Evolutionary conservation across 2,329 filamentous ascomycete species (phyloP), one percentile per base, ranked within the genome.

Genomic region (Hyphodiscus sp.): DNA sequence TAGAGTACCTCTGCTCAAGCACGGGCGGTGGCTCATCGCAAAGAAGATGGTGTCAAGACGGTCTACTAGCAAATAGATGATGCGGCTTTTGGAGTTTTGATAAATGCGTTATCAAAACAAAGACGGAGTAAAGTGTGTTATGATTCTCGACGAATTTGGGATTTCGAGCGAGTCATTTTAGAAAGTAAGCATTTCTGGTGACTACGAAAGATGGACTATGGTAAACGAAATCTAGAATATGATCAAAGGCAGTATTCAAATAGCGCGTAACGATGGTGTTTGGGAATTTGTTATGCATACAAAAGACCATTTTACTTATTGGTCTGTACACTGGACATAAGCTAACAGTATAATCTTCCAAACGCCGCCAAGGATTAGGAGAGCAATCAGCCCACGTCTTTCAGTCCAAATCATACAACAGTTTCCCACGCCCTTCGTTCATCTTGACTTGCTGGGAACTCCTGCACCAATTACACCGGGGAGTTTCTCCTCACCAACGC

Each of bases 391-490:
- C 48, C 30, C 30, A 44, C 45, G 49, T 41, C 52, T 48, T 52
- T 26, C 50, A 50, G 48, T 44, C 51, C 53, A 57, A 58, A 62
- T 64, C 57, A 46, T 64, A 64, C 61, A 65, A 51, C 41, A 55
- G 30, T 8, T 45, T 41, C 18, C 38, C 41, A n/a, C 41, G 26
- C 19, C 20, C 23, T 11, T 45, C 30, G 11, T 46, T 43, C 63
- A 68, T 58, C 66, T 65, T 23, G 60, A 43, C 71, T 85, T 90
- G 33, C 83, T 81, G 60, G 86, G 88, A 41, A 99, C 92, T 59
- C 94, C 94, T 47, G 94, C 94, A n/a, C 91, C 90, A 70, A 99
- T 91, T 9, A 99, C 92, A 63, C 91, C 91, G 0, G 94, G 94
- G 59, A 97, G 76, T 72, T 91, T 87, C 74, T 95, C 85, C 69